Evolutionary conservation across 2,329 filamentous ascomycete genomes (phyloP).

Genomic region (Trichoderma sp.): DNA sequence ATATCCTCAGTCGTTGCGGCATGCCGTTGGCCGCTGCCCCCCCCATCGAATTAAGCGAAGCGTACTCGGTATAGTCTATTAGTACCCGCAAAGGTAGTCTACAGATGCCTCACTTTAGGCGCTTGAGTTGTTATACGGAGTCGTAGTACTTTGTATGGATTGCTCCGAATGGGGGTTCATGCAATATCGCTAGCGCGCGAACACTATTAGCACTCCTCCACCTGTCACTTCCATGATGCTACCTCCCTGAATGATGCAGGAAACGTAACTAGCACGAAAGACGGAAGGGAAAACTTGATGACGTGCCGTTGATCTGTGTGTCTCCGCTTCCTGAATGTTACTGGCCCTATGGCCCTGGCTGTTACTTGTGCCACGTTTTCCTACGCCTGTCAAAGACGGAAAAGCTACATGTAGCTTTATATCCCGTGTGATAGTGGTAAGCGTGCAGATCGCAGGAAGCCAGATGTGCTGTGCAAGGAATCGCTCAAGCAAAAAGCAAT

Average conservation of each 20-base stretch:
- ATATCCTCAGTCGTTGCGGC: neutral
- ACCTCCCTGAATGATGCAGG: slow-evolving; percentile 5
- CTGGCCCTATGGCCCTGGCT: slow-evolving; percentile 1
- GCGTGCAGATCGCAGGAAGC: neutral
- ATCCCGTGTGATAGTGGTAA: neutral
- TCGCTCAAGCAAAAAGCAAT: neutral
- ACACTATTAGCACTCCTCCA: slow-evolving; percentile 13
- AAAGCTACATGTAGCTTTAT: neutral
- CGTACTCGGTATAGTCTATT: neutral
- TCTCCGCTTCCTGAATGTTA: neutral
- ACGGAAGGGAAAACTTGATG: slow-evolving; percentile 9
- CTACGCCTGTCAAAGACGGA: neutral
- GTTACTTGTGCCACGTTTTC: slow-evolving; percentile 22
- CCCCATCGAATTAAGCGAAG: slow-evolving; percentile 6
- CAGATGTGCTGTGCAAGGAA: neutral
- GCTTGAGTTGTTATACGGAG: neutral
- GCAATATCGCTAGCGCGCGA: neutral
- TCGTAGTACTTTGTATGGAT: neutral
- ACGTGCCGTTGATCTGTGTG: slow-evolving; percentile 11
- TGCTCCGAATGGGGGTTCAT: slow-evolving; percentile 10
- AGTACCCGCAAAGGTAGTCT: neutral
- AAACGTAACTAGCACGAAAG: neutral
- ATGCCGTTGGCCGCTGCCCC: neutral
- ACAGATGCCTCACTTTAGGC: neutral
- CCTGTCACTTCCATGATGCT: neutral